A percentile compares a stretch with the other conserved stretches of the same genome.
Evolutionary conservation across 1,284 basidiomycete genomes (phyloP).

Genomic region (Rhodotorula mucilaginosa): DNA sequence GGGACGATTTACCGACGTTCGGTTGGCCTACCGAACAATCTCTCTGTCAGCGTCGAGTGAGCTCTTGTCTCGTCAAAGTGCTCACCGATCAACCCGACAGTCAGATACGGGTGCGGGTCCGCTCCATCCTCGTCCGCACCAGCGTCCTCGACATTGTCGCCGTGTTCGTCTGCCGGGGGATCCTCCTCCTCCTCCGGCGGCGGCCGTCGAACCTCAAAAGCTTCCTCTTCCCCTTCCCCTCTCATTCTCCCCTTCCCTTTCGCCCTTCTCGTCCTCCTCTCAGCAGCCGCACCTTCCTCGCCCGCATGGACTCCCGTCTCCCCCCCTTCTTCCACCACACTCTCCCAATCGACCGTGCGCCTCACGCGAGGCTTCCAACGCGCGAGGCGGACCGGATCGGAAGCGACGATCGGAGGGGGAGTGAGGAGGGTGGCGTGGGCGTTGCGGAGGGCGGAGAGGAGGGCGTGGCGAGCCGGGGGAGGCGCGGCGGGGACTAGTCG

Average conservation of each 20-base stretch:
- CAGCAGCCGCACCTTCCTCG: conserved; percentile 49
- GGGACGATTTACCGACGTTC: conserved; percentile 87
- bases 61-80: conserved; percentile 3
- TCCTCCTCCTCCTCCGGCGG: conserved; percentile 7
- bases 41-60: not conserved
- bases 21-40: conserved; percentile 66
- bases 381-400: conserved; percentile 58
- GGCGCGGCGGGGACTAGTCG: conserved; percentile 60
- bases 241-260: conserved; percentile 41
- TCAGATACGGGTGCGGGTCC: conserved; percentile 55
- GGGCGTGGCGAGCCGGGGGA: conserved; percentile 54
- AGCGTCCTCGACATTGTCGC: not conserved
- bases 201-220: conserved; percentile 38
- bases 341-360: conserved; percentile 69
- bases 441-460: conserved; percentile 66
- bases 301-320: conserved; percentile 42
- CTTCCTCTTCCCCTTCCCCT: conserved; percentile 19
- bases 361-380: conserved; percentile 68
- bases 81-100: conserved; percentile 76
- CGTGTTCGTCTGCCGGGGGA: conserved; percentile 8
- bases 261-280: conserved; percentile 47
- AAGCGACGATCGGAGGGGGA: conserved; percentile 63
- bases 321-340: conserved; percentile 38
- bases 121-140: conserved; percentile 26
- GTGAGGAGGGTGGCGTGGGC: conserved; percentile 67